A percentile compares a stretch with the other conserved stretches of the same genome.
phyloP scores from a whole-genome alignment of 2,329 filamentous ascomycete species.

The Exserohilum turcica region DNA sequence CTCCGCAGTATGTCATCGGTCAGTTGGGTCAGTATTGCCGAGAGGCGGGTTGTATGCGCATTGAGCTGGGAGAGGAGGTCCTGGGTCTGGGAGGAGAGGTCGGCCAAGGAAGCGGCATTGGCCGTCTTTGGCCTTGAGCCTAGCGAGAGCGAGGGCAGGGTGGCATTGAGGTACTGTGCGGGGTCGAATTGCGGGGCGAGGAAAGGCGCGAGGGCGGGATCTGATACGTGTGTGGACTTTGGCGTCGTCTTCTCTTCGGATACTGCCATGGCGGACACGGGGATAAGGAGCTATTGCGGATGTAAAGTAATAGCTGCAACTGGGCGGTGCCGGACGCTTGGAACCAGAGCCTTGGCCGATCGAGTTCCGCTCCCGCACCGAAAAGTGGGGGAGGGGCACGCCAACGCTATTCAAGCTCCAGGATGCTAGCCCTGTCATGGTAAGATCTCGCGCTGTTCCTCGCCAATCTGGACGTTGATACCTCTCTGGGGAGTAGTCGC shows the following conservation, averaged over 20 bases:
- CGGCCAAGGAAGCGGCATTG: constrained; percentile 66
- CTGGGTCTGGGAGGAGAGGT: constrained; percentile 81
- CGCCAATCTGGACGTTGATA: neutral
- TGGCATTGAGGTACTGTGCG: constrained; percentile 81
- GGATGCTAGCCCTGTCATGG: constrained; percentile 5
- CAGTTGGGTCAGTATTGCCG: constrained; percentile 79
- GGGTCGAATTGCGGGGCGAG: constrained; percentile 78
- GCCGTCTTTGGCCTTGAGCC: constrained; percentile 47
- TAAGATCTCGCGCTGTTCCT: neutral
- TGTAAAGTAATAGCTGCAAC: constrained; percentile 25
- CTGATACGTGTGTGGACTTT: constrained; percentile 64
- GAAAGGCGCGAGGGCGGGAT: constrained; percentile 76
- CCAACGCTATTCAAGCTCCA: constrained; percentile 12
- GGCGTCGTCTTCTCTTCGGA: constrained; percentile 25
- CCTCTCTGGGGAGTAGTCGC: neutral
- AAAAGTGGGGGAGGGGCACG: constrained; percentile 25
- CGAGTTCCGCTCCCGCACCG: constrained; percentile 8
- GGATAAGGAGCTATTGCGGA: constrained; percentile 13
- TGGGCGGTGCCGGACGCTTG: constrained; percentile 19
- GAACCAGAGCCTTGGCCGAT: constrained; percentile 9
- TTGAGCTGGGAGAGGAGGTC: constrained; percentile 84
- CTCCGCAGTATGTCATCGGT: constrained; percentile 94
- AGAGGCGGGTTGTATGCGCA: constrained; percentile 82
- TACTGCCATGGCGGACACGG: constrained; percentile 33
- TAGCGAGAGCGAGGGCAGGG: constrained; percentile 69